phyloP scores from a whole-genome alignment of 2,329 filamentous ascomycete genomes.

The Colletotrichum sp. region DNA sequence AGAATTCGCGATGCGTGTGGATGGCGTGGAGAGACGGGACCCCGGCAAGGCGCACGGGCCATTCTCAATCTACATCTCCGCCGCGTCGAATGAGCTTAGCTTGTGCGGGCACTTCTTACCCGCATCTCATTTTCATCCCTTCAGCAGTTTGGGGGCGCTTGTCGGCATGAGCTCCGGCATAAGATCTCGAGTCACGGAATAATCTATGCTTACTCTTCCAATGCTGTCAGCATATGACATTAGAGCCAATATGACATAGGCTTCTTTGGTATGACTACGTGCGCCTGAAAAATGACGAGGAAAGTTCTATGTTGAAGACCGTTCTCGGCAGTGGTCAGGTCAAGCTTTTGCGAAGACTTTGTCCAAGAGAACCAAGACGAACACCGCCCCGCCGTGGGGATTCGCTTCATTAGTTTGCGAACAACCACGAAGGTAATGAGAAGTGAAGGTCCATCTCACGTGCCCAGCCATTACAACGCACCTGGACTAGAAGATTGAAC shows the following conservation, averaged over 20 bases:
- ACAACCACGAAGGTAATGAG: fast-evolving
- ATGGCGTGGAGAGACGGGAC: conserved; percentile 11
- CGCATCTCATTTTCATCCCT: not conserved
- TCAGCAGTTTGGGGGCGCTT: not conserved
- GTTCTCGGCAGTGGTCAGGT: not conserved
- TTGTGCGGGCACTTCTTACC: not conserved
- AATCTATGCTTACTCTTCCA: not conserved
- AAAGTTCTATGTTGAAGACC: fast-evolving
- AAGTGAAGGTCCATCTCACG: not conserved
- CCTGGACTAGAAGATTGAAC: fast-evolving
- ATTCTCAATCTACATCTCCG: conserved; percentile 3
- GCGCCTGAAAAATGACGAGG: not conserved
- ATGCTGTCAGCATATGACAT: not conserved
- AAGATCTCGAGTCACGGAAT: not conserved
- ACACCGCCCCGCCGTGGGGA: not conserved
- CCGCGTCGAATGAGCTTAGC: not conserved
- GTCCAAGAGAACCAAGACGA: conserved; percentile 8
- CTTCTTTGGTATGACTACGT: not conserved
- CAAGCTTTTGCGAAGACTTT: conserved; percentile 20
- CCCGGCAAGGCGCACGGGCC: not conserved
- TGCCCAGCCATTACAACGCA: not conserved
- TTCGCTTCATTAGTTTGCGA: not conserved
- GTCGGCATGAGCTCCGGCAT: not conserved
- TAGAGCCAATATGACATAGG: fast-evolving
- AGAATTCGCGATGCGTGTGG: conserved; percentile 17